Conservation (phyloP, 2,329 filamentous ascomycete genomes). For the Mollisiaceae sp. region DNA sequence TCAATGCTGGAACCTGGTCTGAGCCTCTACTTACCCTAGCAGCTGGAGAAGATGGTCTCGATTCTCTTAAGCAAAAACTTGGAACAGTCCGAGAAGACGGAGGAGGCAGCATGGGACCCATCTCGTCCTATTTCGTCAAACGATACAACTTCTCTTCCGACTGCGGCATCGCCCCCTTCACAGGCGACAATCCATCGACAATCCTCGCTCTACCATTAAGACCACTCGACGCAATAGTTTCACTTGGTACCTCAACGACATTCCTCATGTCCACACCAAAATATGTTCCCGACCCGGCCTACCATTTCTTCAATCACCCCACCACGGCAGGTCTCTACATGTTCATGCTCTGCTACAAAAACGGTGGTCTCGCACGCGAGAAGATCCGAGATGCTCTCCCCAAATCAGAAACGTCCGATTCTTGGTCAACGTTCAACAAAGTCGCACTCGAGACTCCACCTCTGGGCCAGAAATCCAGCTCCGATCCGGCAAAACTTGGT, state of each 20-base stretch:
- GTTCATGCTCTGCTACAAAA: slow-evolving; percentile 99
- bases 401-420: slow-evolving; percentile 52
- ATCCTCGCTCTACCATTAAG: slow-evolving; percentile 89
- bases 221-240: slow-evolving; percentile 91
- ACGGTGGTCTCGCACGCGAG: slow-evolving; percentile 91
- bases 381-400: slow-evolving; percentile 84
- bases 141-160: slow-evolving; percentile 78
- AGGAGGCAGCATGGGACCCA: slow-evolving; percentile 74
- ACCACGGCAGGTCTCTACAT: slow-evolving; percentile 91
- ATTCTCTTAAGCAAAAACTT: slow-evolving; percentile 76
- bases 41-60: slow-evolving; percentile 62
- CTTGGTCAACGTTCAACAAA: slow-evolving; percentile 84
- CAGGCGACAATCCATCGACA: slow-evolving; percentile 94
- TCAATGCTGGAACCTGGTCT: slow-evolving; percentile 74
- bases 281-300: slow-evolving; percentile 87
- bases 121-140: slow-evolving; percentile 78
- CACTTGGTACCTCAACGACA: slow-evolving; percentile 91
- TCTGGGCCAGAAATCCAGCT: slow-evolving; percentile 62
- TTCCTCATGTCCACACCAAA: slow-evolving; percentile 96
- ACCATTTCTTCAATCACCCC: slow-evolving; percentile 98
- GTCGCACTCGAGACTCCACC: slow-evolving; percentile 70
- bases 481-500: slow-evolving; percentile 76
- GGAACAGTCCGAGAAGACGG: slow-evolving; percentile 82
- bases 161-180: slow-evolving; percentile 84
- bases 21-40: slow-evolving; percentile 76